Base-by-base conservation (phyloP, 345 rosid species). In the Sonneratia caseolaris region DNA sequence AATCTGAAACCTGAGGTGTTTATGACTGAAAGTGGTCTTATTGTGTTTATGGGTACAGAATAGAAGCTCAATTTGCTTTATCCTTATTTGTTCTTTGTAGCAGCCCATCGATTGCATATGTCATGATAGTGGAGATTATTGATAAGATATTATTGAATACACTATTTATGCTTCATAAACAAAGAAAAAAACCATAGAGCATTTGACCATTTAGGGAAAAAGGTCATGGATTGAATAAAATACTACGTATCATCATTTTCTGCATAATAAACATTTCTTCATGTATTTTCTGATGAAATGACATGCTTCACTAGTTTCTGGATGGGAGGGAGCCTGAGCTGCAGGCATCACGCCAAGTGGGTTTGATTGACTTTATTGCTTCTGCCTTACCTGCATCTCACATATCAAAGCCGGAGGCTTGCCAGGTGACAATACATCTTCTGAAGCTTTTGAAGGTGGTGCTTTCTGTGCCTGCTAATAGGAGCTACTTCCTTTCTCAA, bases 301-400 rank as follows among this genome's bases (percentile, higher is more conserved):
- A 19, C 66, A 64, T 74, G 14, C 32, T 68, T 68, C 36, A 62
- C 70, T 80, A 89, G 94, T 89, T 86, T 81, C 72, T 89, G 81
- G 91, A 89, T 55, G 95, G 95, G 59, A 87, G 83, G 80, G 95
- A 86, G 68, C 80, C 84, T 53, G 95, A 87, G 82, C 83, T 89
- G 69, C 91, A 86, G 79, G 91, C 88, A 82, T 80, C 88, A 79
- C 86, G 89, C 65, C 91, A 87, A 84, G 88, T 90, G 79, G 95
- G 91, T 73, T 74, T 89, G 79, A 85, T 89, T 73, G 95, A 89
- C 78, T 89, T 89, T 81, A 78, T 89, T 73, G 90, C 95, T 76
- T 86, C 95, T 69, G 87, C 91, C 38, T 73, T 89, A 66, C 95
- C 95, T 73, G 95, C 95, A 71, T 89, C 90, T 70, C 91, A 89